A percentile compares a stretch with the other conserved stretches of the same genome.
These are phyloP conservation scores for Naegleria lovaniensis DNA, from an alignment of 208 protist genomes.

Conservation along the genomic window DNA sequence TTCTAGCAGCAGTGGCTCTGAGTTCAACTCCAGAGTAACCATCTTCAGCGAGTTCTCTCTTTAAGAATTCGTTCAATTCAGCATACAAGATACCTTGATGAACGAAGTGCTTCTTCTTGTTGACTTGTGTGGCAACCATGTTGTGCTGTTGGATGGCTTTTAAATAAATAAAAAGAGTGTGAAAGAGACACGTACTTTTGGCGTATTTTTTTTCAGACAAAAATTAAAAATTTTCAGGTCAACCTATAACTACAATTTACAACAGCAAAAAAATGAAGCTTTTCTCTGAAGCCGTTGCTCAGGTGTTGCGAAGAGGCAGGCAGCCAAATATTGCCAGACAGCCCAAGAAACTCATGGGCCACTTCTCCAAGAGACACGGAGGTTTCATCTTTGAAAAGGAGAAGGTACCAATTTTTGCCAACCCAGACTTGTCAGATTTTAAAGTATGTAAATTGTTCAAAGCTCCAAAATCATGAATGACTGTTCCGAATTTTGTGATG, in stretches of 20 bases:
- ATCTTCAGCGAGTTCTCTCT: constrained; percentile 94
- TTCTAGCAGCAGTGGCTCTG: constrained; percentile 84
- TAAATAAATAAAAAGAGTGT: neutral
- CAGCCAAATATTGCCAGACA: neutral
- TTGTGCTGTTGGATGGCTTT: neutral
- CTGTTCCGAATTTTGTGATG: neutral
- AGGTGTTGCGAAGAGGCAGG: neutral
- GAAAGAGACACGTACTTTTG: neutral
- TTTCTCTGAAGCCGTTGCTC: neutral
- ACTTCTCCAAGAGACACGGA: neutral
- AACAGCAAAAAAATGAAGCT: neutral
- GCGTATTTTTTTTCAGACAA: neutral
- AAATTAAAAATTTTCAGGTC: neutral
- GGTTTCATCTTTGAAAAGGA: neutral
- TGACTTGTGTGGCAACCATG: neutral
- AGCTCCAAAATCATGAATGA: neutral
- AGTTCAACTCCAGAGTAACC: constrained; percentile 91
- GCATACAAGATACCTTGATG: constrained; percentile 98
- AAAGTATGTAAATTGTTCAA: constrained; percentile 3
- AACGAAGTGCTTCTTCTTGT: constrained; percentile 77
- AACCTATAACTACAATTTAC: neutral
- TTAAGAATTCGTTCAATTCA: constrained; percentile 99
- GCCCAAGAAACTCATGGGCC: constrained; percentile 15
- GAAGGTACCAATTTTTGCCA: neutral
- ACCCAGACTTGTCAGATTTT: neutral